Conservation (phyloP, 805 yeast species). For the Hanseniaspora jakobsenii region DNA sequence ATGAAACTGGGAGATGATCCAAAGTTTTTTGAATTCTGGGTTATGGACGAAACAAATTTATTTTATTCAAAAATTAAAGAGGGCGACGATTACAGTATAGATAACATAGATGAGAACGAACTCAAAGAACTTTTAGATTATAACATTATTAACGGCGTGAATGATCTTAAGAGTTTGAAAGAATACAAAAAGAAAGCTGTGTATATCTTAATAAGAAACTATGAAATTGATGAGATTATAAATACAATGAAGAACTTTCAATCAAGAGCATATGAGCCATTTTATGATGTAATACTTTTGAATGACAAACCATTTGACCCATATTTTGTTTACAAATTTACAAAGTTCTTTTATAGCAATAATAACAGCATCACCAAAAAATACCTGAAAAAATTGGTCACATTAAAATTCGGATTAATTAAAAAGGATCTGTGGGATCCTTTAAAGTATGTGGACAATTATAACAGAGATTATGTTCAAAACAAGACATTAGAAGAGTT, state of each 20-base stretch:
- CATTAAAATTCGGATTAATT: conserved; percentile 52
- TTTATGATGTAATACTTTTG: conserved; percentile 68
- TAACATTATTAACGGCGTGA: neutral
- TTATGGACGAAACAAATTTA: neutral
- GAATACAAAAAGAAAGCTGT: conserved; percentile 5
- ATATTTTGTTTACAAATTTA: conserved; percentile 49
- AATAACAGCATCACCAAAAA: neutral
- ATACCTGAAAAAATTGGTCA: conserved; percentile 31
- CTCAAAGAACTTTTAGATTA: neutral
- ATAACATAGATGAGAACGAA: neutral
- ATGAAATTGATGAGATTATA: conserved; percentile 2
- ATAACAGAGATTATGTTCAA: neutral
- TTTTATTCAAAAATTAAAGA: too few species aligned
- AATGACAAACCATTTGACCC: conserved; percentile 60
- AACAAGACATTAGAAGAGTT: conserved; percentile 38
- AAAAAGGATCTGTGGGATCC: conserved; percentile 65
- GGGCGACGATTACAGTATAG: too few species aligned
- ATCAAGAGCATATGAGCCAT: neutral
- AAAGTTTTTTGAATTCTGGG: conserved; percentile 5
- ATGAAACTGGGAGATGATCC: neutral
- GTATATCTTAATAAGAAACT: conserved; percentile 5
- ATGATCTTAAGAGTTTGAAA: neutral
- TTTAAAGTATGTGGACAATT: conserved; percentile 31
- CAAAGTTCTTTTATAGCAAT: conserved; percentile 17
- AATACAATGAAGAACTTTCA: conserved; percentile 1